phyloP scores from a whole-genome alignment of 2,329 filamentous ascomycete species.

The Whalleya microplaca region DNA sequence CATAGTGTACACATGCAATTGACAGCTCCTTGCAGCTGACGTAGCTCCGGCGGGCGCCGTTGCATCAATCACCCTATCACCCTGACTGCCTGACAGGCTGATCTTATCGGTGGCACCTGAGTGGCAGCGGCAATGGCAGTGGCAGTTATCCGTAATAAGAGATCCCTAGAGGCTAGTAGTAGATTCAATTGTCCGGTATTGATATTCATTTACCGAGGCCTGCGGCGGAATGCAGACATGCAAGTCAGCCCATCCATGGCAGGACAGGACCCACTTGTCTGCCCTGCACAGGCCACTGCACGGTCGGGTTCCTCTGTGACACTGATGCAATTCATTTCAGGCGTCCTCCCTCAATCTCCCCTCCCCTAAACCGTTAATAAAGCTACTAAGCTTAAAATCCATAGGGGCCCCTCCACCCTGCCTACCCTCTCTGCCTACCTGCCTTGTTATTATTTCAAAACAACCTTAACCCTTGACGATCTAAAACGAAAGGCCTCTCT shows the following conservation, averaged over 20 bases:
- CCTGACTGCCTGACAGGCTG: conserved; percentile 1
- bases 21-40: conserved; percentile 30
- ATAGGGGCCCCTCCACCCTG: not conserved
- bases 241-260: not conserved
- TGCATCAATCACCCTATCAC: not conserved
- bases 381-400: too few species aligned
- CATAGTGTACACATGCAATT: conserved; percentile 5
- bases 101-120: too few species aligned
- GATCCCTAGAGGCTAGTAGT: too few species aligned
- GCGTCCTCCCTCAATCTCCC: not conserved
- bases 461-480: conserved; percentile 20
- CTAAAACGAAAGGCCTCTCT: conserved; percentile 17
- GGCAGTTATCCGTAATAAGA: not conserved
- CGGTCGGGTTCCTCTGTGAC: conserved; percentile 4
- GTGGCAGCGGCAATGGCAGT: too few species aligned
- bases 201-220: not conserved
- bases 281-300: conserved; percentile 5
- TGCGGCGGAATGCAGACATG: not conserved
- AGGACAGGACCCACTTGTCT: not conserved
- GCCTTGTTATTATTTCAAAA: conserved; percentile 25
- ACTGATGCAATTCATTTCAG: conserved; percentile 5
- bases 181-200: not conserved
- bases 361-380: not conserved
- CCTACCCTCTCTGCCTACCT: conserved; percentile 21
- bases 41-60: conserved; percentile 21